phyloP scores from a whole-genome alignment of 352 stramenopile genomes.

The Pythium folliculosum region DNA sequence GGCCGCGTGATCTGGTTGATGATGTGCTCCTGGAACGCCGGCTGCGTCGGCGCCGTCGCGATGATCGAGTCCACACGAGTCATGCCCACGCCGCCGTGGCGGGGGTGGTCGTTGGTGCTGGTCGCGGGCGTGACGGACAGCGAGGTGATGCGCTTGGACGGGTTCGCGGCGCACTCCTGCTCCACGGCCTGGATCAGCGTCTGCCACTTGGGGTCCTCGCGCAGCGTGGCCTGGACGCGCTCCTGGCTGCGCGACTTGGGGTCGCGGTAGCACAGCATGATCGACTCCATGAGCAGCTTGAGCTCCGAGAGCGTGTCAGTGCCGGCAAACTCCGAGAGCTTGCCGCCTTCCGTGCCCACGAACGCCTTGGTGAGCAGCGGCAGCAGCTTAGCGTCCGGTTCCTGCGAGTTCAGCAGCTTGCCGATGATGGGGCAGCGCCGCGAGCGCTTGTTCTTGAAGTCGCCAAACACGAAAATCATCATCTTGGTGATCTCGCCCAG shows the following conservation, averaged over 20 bases:
- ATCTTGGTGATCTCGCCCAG: conserved; percentile 86
- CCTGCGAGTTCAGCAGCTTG: conserved; percentile 58
- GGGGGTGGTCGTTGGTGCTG: background rate
- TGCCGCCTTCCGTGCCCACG: conserved; percentile 42
- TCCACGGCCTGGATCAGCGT: conserved; percentile 55
- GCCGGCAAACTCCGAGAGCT: conserved; percentile 38
- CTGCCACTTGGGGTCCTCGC: conserved; percentile 56
- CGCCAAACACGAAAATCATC: conserved; percentile 79
- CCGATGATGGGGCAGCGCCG: conserved; percentile 78
- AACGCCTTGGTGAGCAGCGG: conserved; percentile 68
- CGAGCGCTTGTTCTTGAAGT: conserved; percentile 88
- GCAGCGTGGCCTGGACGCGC: conserved; percentile 58
- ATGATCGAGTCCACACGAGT: conserved; percentile 1
- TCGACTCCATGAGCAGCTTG: conserved; percentile 80
- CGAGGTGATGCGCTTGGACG: conserved; percentile 59
- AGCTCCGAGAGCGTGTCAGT: conserved; percentile 78
- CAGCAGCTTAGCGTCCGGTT: conserved; percentile 53
- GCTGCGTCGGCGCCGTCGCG: conserved; percentile 41
- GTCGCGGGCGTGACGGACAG: conserved; percentile 27
- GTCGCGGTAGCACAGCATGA: conserved; percentile 75
- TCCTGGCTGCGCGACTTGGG: conserved; percentile 76
- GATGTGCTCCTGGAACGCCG: conserved; percentile 86
- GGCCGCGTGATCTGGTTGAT: conserved; percentile 87
- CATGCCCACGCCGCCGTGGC: background rate
- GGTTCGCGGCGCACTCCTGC: conserved; percentile 47